A percentile compares a stretch with the other conserved stretches of the same genome.
phyloP scores from a whole-genome alignment of 148 eudicot species.

The Selenicereus undatus region DNA sequence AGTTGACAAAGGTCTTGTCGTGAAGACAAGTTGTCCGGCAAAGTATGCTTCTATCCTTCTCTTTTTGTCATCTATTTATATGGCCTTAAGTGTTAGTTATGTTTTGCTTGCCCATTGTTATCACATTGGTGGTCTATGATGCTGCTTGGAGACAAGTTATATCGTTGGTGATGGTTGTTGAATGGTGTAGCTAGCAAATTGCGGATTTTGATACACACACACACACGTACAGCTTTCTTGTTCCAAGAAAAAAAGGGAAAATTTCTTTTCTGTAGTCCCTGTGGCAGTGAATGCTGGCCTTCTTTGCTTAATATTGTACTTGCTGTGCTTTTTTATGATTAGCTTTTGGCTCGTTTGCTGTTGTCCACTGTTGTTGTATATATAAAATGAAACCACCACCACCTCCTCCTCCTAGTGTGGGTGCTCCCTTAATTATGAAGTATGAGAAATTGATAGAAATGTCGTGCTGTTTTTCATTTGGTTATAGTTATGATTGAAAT shows the following conservation, averaged over 20 bases:
- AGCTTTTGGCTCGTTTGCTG: no score
- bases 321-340: background rate
- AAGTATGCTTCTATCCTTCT: constrained; percentile 52
- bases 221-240: background rate
- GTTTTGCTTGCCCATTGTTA: background rate
- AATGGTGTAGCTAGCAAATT: background rate
- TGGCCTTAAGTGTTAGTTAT: background rate
- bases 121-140: background rate
- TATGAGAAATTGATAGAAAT: no score
- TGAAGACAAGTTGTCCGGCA: constrained; percentile 83
- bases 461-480: no score
- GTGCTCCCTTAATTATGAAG: no score
- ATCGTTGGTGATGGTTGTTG: background rate
- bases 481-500: no score
- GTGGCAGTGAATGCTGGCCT: background rate
- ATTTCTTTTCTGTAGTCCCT: background rate
- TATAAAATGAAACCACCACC: no score
- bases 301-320: background rate
- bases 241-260: background rate
- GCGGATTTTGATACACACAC: background rate
- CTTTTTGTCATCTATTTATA: constrained; percentile 2
- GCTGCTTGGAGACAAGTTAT: background rate
- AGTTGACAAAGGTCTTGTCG: constrained; percentile 67
- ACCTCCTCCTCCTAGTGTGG: no score
- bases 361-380: no score